Base-by-base conservation (phyloP, 768 basidiomycete genomes). In the Boletus sensibilis region DNA sequence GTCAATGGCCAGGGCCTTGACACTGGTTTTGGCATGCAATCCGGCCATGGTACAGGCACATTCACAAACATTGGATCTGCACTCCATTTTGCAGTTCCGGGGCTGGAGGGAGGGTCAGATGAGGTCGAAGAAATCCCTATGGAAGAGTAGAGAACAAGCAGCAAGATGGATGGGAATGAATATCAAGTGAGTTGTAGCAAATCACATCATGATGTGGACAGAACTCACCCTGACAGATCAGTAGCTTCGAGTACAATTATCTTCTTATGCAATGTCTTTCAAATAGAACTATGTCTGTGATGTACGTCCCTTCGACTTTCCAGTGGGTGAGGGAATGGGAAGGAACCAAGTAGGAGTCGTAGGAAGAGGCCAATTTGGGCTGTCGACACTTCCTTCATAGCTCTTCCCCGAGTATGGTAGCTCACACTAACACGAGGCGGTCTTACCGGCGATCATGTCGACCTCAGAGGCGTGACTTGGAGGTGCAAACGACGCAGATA, bases 1-100 rank as follows among this genome's bases (percentile, higher is more conserved):
- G 3, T 45, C 29, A 20, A 29, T 20, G 46, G n/a, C 13, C 37
- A 34, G 29, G 4, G 5, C 9, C 1, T 52, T 5, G 58, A 59
- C 23, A 34, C 35, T 4, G 55, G 58, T 16, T 59, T 59, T 38
- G 55, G 55, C 9, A 44, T 46, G 34, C 1, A 29, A 6, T 29
- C 3, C 8, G 16, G 13, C 13, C n/a, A 16, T 20, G 31, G n/a
- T 21, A 2, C 13, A 12, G 23, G 13, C 31, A 34, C 14, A 2
- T 14, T 13, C 13, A 20, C 12, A n/a, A 10, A 23, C 16, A 16
- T 52, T 27, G 41, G 23, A 20, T 27, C 41, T 9, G 12, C 27
- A 18, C 42, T 34, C 14, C 34, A 34, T 16, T 56, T 56, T 46
- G 50, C 41, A 35, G 27, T 27, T 37, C 21, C 23, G 2, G 18